Percentiles rank a stretch among this genome's conserved stretches.
phyloP scores from a whole-genome alignment of 805 yeast genomes.

The Metschnikowia lochheadii region DNA sequence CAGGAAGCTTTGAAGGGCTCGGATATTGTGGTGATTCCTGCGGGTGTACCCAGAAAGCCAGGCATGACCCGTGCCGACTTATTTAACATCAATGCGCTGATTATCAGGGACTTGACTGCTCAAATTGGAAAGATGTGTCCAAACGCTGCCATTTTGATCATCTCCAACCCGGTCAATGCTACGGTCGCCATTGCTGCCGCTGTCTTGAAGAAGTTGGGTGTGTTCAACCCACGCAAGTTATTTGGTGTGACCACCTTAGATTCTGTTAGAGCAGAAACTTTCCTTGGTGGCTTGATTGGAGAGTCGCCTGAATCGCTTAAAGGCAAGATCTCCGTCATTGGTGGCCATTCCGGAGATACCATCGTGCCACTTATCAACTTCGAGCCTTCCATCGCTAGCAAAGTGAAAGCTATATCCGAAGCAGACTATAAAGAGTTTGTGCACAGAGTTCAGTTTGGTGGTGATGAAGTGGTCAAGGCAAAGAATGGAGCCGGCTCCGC shows the following conservation, averaged over 20 bases:
- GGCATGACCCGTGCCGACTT: constrained; percentile 48
- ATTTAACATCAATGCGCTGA: constrained; percentile 44
- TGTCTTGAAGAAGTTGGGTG: constrained; percentile 43
- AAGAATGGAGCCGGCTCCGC: constrained; percentile 22
- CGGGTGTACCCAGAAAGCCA: constrained; percentile 47
- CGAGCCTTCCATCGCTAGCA: constrained; percentile 16
- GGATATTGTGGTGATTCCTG: constrained; percentile 42
- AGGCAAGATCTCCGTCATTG: constrained; percentile 42
- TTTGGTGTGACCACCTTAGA: constrained; percentile 47
- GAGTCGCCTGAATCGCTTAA: constrained; percentile 29
- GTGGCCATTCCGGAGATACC: constrained; percentile 47
- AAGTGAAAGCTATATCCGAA: constrained; percentile 16
- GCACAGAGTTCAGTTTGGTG: constrained; percentile 20
- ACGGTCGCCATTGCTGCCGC: constrained; percentile 49
- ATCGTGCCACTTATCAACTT: constrained; percentile 37
- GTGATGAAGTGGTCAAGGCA: constrained; percentile 22
- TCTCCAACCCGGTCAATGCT: constrained; percentile 45
- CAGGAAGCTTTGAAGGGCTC: constrained; percentile 35
- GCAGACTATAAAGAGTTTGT: constrained; percentile 18
- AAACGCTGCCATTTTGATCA: constrained; percentile 41
- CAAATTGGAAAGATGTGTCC: constrained; percentile 38
- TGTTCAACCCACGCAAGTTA: constrained; percentile 42
- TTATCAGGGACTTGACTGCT: constrained; percentile 40
- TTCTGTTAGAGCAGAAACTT: constrained; percentile 44
- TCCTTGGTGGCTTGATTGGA: constrained; percentile 35